Evolutionary conservation across 2,329 filamentous ascomycete genomes (phyloP), one percentile per base, ranked within the genome.

Genomic region (Emericellopsis atlantica): DNA sequence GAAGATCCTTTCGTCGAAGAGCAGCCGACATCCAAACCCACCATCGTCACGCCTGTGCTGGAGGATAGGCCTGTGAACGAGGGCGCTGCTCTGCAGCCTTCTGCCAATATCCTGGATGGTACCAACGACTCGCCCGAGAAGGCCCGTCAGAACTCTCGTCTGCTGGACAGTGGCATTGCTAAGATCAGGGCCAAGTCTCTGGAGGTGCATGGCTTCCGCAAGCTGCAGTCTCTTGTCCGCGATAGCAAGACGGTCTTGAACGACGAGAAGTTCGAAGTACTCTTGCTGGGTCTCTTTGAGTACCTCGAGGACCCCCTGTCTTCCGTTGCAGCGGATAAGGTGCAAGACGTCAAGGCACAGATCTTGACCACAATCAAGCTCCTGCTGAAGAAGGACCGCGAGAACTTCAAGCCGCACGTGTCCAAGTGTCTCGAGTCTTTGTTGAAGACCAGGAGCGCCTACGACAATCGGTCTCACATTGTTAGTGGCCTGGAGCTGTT

Each of bases 181-280:
- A 82, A 84, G 47, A 80, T 89, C 49, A 78, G 78, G 49, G 70
- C 74, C 24, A 76, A 77, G 50, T 76, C 76, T 1, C 72, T 90
- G n/a, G 84, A 89, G 53, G 82, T 84, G 4, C 83, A 88, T 53
- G 84, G 84, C 43, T 87, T 89, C 67, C 76, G 84, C 40, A 84
- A 84, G 52, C 66, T 89, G 38, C 84, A 89, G 56, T 79, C 79
- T 32, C 71, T 88, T 47, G 71, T 87, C 44, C 79, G 81, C 47
- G 79, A 83, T 44, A 74, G 70, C 53, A 72, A 72, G 50, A 70
- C 77, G 12, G 67, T 76, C 16, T 77, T 84, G 53, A 69, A 71
- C 2, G 74, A 81, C 44, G 76, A 81, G 37, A 81, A 76, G 48
- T 87, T 86, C 45, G 74, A 81, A 47, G 69, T 78, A 7, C 67